Base-by-base conservation (phyloP, 768 basidiomycete genomes). In the Rickenella mellea region DNA sequence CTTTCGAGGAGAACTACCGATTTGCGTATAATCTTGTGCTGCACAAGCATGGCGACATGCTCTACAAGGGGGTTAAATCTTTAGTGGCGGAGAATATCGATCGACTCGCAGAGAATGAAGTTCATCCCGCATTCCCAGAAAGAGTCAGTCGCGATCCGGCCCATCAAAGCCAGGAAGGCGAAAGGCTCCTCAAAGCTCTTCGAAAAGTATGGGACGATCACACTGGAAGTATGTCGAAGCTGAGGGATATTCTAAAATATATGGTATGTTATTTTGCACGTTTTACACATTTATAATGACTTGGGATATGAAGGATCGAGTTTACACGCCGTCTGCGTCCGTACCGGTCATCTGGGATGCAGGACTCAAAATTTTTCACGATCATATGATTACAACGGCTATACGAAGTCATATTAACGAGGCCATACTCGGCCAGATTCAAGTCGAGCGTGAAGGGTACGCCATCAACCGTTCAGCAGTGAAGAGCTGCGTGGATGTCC, bases 21-120 rank as follows among this genome's bases (percentile, higher is more conserved):
- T 91, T 85, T 58, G 90, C 83, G 15, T 96, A 96, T 64, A 91
- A 92, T 57, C 80, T 98, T 75, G 92, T 96, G 4, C 73, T 96
- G 4, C 74, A 82, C 55, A 88, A 86, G 58, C 74, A 83, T 41
- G 91, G 90, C 2, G 80, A 83, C 44, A 76, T 73, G 63, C 69
- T 99, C 19, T 98, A 98, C 63, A 78, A 80, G 27, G 93, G 92
- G 4, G 78, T 94, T 32, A 80, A 70, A 43, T 63, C 71, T 35
- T 77, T 98, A 25, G 76, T 99, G 31, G 66, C 73, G 9, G 80
- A 87, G 52, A 88, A 99, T 55, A 73, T 99, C 27, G 79, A 90
- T 40, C 65, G 70, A 31, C 76, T 97, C 29, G 90, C 91, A 2
- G 62, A 71, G 36, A 72, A 80, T 44, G 66, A 80, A 45, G 82